Evolutionary conservation across 345 rosid species (phyloP), one percentile per base, ranked within the genome.

Genomic region (Arabis alpina): DNA sequence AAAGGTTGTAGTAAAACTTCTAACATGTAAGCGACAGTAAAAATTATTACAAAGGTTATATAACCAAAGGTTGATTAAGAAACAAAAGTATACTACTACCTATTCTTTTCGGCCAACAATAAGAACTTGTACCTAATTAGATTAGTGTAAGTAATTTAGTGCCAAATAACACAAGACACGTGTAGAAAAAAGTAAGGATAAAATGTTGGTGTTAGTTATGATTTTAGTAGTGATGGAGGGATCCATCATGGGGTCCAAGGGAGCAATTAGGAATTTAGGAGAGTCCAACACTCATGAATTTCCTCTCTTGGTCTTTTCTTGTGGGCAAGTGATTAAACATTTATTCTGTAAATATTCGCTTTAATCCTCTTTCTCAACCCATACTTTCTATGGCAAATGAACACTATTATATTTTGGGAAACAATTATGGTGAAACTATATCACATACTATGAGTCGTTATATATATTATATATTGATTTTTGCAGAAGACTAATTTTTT

Each of bases 251-350:
- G 55, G 58, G 58, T 28, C 52, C 27, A 41, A 30, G 54, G 36
- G 10, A 40, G 47, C 44, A 44, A 12, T 12, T 19, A 45, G 59
- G 37, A 75, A 36, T 4, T 11, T 13, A 37, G 65, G 30, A 75
- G 79, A 69, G 74, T 75, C 75, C 75, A 34, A 69, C 75, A 75
- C 79, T 54, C 75, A 13, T 68, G 23, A 54, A 53, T 68, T 55
- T 54, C 65, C 41, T 68, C 66, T 45, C 41, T 61, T 60, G 68
- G 61, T 75, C 52, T 68, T 19, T 61, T 68, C 78, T 68, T 75
- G 74, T 57, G 64, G 68, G 68, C 49, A 66, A 66, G 16, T 24
- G 43, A 36, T 25, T 43, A 40, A 9, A 60, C 58, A 61, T 23
- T 68, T 67, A 44, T 65, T 67, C 51, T 37, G 61, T 32, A 44